phyloP scores from a whole-genome alignment of 306 rosid genomes.

The Pterocarpus macrocarpus region DNA sequence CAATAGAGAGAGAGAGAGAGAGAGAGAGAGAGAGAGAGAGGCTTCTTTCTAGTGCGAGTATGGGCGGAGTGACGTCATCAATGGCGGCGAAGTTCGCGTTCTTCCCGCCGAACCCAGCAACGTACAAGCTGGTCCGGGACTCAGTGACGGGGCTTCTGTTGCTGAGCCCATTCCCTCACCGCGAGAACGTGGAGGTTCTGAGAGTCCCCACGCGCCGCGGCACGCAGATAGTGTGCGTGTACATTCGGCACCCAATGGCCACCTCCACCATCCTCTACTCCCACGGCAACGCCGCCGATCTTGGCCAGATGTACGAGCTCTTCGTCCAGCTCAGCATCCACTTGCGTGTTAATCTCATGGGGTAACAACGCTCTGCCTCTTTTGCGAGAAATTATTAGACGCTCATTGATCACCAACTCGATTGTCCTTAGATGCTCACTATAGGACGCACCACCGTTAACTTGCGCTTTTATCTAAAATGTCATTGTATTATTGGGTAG shows the following conservation, averaged over 20 bases:
- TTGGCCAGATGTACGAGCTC: conserved; percentile 89
- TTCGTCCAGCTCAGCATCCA: conserved; percentile 79
- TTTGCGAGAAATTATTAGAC: too few relatives aligned
- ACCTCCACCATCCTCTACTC: conserved; percentile 85
- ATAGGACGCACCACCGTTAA: too few relatives aligned
- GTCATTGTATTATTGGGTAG: too few relatives aligned
- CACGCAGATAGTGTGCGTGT: conserved; percentile 69
- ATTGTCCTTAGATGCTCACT: too few relatives aligned
- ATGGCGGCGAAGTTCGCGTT: conserved; percentile 94
- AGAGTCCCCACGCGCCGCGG: conserved; percentile 82
- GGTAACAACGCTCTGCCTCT: conserved; percentile 54
- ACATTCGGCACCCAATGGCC: conserved; percentile 85
- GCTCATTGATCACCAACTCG: too few relatives aligned
- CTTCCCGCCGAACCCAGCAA: conserved; percentile 85
- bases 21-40: not conserved
- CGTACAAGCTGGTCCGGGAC: conserved; percentile 72
- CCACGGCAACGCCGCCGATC: conserved; percentile 94
- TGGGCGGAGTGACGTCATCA: conserved; percentile 95
- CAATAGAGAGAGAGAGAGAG: not conserved
- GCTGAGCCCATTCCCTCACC: conserved; percentile 76
- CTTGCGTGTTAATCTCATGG: conserved; percentile 82
- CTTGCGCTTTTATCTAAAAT: too few relatives aligned
- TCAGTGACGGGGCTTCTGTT: conserved; percentile 69
- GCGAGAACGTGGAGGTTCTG: conserved; percentile 83
- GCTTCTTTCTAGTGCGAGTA: not conserved